Percentiles rank a stretch among this genome's conserved stretches.
phyloP scores from a whole-genome alignment of 2,329 filamentous ascomycete genomes.

The Eurotiales sp. region DNA sequence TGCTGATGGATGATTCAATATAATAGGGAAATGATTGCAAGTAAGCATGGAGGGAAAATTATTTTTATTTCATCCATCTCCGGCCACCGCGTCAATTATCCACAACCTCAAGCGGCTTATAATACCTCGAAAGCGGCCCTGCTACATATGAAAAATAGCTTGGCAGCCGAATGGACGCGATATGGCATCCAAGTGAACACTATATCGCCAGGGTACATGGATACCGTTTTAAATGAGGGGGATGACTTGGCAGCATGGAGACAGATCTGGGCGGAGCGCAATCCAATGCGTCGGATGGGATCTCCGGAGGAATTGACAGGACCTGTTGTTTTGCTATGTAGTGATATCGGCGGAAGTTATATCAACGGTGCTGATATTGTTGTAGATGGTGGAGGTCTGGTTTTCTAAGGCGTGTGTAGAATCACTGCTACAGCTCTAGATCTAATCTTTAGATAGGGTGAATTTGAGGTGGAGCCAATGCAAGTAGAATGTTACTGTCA shows the following conservation, averaged over 20 bases:
- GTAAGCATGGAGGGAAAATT: conserved; percentile 57
- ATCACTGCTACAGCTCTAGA: neutral
- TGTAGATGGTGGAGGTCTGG: conserved; percentile 49
- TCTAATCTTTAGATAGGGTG: neutral
- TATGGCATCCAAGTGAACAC: conserved; percentile 69
- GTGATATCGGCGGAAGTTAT: conserved; percentile 58
- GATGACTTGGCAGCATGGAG: conserved; percentile 53
- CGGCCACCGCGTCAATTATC: conserved; percentile 66
- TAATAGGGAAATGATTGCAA: conserved; percentile 49
- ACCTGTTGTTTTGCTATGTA: conserved; percentile 58
- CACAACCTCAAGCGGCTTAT: conserved; percentile 68
- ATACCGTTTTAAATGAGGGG: conserved; percentile 68
- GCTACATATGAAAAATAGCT: conserved; percentile 57
- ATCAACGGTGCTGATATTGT: conserved; percentile 66
- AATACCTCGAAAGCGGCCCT: conserved; percentile 69
- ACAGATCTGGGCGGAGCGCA: conserved; percentile 55
- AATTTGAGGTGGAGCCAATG: neutral
- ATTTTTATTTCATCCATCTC: conserved; percentile 66
- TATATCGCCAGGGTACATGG: conserved; percentile 72
- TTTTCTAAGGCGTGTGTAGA: conserved; percentile 6
- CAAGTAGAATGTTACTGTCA: neutral
- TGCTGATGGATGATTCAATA: neutral
- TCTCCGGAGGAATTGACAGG: conserved; percentile 61
- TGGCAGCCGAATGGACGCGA: conserved; percentile 70
- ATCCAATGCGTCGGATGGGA: conserved; percentile 65